phyloP scores from a whole-genome alignment of 306 rosid species.

The Medicago arabica region DNA sequence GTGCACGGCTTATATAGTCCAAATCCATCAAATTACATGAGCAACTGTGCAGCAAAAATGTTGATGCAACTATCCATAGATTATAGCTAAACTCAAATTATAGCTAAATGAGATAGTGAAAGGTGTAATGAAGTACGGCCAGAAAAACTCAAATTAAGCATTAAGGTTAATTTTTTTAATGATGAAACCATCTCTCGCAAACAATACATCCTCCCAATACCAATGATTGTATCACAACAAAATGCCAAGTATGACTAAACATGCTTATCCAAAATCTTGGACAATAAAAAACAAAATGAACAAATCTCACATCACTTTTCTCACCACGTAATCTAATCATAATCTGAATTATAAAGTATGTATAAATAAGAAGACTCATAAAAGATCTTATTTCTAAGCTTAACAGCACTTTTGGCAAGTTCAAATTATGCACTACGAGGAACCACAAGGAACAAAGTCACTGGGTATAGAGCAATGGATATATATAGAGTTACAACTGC shows the following conservation, averaged over 20 bases:
- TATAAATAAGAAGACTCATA: background rate
- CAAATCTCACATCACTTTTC: background rate
- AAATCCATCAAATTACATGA: slow-evolving; percentile 1
- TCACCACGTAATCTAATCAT: background rate
- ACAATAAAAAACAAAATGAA: background rate
- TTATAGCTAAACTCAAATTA: background rate
- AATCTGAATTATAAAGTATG: background rate
- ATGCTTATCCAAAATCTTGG: background rate
- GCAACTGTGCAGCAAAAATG: background rate
- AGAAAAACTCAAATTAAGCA: background rate
- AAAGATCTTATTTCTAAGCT: background rate
- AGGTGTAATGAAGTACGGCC: background rate
- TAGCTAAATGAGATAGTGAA: background rate
- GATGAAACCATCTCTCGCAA: background rate
- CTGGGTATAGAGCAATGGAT: background rate
- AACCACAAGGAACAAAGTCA: background rate
- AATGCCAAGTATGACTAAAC: background rate
- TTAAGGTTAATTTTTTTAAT: background rate
- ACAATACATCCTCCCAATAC: background rate
- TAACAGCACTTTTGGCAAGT: background rate
- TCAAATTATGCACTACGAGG: background rate
- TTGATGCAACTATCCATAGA: background rate
- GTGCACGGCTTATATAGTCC: background rate
- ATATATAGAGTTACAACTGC: background rate
- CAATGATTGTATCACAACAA: background rate